These are phyloP conservation scores for Lippia alba DNA, from an alignment of 305 asterid genomes.

Conservation along the genomic window DNA sequence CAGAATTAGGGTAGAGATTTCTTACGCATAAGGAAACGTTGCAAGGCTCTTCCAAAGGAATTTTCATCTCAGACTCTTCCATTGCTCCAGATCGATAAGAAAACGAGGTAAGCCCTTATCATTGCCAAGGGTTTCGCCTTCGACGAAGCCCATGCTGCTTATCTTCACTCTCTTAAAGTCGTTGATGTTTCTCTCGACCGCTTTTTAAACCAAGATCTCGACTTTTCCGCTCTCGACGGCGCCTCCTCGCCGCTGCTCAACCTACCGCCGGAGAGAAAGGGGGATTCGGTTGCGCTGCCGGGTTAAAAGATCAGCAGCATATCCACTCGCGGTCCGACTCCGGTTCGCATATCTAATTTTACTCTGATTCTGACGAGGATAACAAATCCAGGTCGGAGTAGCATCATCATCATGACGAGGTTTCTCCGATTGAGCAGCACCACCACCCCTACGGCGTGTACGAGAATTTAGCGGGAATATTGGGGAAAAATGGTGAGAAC, in stretches of 20 bases:
- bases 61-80: no score
- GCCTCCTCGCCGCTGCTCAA: constrained; percentile 50
- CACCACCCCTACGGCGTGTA: constrained; percentile 34
- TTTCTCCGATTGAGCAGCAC: constrained; percentile 36
- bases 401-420: constrained; percentile 35
- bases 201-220: constrained; percentile 52
- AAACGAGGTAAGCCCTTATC: no score
- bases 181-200: constrained; percentile 55
- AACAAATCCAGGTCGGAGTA: constrained; percentile 44
- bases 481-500: no score
- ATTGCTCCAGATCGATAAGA: no score
- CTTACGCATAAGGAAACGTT: no score
- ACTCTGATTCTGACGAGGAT: constrained; percentile 36
- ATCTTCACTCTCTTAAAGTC: constrained; percentile 52
- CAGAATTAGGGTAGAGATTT: no score
- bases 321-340: constrained; percentile 44
- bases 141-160: constrained; percentile 64
- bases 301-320: constrained; percentile 31
- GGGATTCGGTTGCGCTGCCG: constrained; percentile 35
- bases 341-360: constrained; percentile 57
- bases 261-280: constrained; percentile 51
- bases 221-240: neutral
- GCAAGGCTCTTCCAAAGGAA: no score
- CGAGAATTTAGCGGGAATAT: no score
- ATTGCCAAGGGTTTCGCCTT: constrained; percentile 60